phyloP scores from a whole-genome alignment of 305 asterid genomes.

The Fraxinus sp. region DNA sequence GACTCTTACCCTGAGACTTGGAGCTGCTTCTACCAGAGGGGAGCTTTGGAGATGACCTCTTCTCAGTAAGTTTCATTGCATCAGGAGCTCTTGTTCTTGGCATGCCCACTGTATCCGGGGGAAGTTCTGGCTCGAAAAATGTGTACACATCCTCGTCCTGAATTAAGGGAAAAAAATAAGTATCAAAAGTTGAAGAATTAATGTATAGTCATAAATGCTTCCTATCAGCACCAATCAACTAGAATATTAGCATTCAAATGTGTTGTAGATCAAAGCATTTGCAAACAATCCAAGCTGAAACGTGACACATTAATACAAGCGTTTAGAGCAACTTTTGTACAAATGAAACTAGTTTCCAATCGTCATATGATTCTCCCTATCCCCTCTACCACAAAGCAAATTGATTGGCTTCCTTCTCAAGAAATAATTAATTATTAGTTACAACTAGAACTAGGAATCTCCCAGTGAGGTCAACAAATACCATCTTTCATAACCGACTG shows the following conservation, averaged over 20 bases:
- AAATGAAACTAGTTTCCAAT: not conserved
- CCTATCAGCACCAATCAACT: not conserved
- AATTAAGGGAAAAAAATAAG: conserved; percentile 2
- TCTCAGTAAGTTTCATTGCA: conserved; percentile 39
- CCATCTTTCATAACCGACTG: not conserved
- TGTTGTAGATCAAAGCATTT: not conserved
- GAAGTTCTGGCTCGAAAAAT: conserved; percentile 94
- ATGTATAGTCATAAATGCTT: not conserved
- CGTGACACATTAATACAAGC: not conserved
- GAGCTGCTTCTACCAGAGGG: conserved; percentile 45
- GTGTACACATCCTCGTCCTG: conserved; percentile 93
- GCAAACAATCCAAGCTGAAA: not conserved
- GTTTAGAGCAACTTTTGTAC: not conserved
- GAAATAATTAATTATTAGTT: not conserved
- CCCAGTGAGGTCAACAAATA: not conserved
- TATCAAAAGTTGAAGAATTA: not conserved
- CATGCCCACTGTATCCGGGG: conserved; percentile 47
- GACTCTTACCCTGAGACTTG: conserved; percentile 42
- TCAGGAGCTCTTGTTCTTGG: conserved; percentile 54
- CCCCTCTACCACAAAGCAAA: not conserved
- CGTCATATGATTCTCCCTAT: not conserved
- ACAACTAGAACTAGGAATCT: not conserved
- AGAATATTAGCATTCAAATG: not conserved
- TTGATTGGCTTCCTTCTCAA: not conserved
- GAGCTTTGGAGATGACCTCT: conserved; percentile 46